These are phyloP conservation scores for Sordariomycetes sp. DNA, from an alignment of 2,329 filamentous ascomycete species.

Conservation along the genomic window DNA sequence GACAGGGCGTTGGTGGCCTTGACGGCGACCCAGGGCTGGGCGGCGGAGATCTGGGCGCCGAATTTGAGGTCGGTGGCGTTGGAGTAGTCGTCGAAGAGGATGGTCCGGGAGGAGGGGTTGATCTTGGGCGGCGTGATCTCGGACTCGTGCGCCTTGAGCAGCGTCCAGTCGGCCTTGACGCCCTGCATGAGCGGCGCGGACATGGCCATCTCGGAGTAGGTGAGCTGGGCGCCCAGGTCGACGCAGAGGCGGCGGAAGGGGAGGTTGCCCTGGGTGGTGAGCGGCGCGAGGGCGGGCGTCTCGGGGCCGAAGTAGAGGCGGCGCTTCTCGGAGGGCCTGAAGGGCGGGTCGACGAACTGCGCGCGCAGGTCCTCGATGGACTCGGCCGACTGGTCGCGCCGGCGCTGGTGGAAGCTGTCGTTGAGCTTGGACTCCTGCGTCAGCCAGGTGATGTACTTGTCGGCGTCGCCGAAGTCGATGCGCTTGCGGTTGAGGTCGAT, in stretches of 20 bases:
- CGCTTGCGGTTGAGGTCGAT: constrained; percentile 66
- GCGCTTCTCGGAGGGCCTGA: constrained; percentile 88
- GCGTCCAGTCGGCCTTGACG: constrained; percentile 84
- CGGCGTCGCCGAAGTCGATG: constrained; percentile 60
- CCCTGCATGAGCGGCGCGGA: constrained; percentile 83
- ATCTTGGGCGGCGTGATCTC: constrained; percentile 68
- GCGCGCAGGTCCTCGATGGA: constrained; percentile 65
- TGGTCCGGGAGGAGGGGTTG: constrained; percentile 31
- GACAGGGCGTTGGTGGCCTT: constrained; percentile 81
- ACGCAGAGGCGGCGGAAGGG: constrained; percentile 88
- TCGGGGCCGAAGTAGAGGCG: constrained; percentile 89
- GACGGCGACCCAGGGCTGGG: constrained; percentile 82
- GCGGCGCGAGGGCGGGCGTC: constrained; percentile 84
- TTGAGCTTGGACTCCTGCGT: constrained; percentile 46
- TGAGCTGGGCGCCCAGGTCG: constrained; percentile 81
- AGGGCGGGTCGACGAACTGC: constrained; percentile 73
- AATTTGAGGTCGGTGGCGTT: constrained; percentile 78
- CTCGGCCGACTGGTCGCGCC: constrained; percentile 32
- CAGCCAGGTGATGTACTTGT: constrained; percentile 70
- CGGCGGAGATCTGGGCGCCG: constrained; percentile 85
- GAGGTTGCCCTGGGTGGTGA: constrained; percentile 94
- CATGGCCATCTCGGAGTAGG: constrained; percentile 98
- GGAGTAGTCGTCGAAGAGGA: constrained; percentile 69
- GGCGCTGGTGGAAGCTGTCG: constrained; percentile 29
- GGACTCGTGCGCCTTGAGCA: constrained; percentile 84